Evolutionary conservation across 257 asterid species (phyloP), one percentile per base, ranked within the genome.

Genomic region (Handroanthus guayacan): DNA sequence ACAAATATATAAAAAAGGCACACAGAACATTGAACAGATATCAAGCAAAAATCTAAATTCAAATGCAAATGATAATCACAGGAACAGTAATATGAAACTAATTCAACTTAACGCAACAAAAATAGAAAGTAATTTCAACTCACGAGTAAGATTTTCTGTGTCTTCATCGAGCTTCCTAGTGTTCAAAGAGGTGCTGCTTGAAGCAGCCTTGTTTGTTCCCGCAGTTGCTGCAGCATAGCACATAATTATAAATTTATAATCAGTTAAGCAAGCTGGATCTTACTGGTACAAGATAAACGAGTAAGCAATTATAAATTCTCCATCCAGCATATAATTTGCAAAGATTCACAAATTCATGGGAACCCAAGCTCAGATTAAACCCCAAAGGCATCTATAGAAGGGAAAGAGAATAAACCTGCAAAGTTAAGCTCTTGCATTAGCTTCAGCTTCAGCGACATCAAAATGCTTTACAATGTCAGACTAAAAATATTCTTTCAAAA

Each of bases 161-260:
- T 94, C 98, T 56, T 94, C 98, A 70, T 94, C 97, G 79, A 94
- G 96, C 81, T 92, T 94, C 83, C 97, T 86, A 69, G 98, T 94
- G 78, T 94, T 94, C 90, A 94, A 66, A 7, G 94, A 69, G 60
- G 97, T 84, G 81, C 96, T 83, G 76, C 97, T 92, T 13, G 98
- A 92, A 74, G 98, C 97, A 84, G 98, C 96, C 84, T 76, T 92
- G 88, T 94, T 94, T 31, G 94, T 77, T 67, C 97, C 98, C 1
- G 96, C 98, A 75, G 56, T 57, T 41, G 98, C 98, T 94, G 96
- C 86, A 90, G 64, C 52, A 81, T 37, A 82, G 66, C 20, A 81
- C 69, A 38, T 61, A 55, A 69, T 72, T 65, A 79, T 11, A 74
- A 56, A 62, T 45, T 68, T 20, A 54, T 39, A 67, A 51, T 60